phyloP scores from a whole-genome alignment of 257 asterid genomes.

The Schizonepeta tenuifolia region DNA sequence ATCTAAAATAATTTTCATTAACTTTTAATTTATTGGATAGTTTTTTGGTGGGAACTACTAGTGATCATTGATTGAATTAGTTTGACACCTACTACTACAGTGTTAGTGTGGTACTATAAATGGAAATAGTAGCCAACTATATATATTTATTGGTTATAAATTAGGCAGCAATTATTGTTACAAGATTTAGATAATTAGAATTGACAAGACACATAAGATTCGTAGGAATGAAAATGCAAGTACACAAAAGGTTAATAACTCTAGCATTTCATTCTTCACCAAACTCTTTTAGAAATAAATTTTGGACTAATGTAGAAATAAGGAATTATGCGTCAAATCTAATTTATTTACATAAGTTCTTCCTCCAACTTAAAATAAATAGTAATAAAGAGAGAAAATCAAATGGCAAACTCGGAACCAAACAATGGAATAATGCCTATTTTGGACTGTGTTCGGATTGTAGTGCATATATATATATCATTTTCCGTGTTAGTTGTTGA shows the following conservation, averaged over 20 bases:
- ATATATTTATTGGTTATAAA: neutral
- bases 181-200: constrained; percentile 1
- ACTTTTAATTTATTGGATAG: too few relatives aligned
- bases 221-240: constrained; percentile 1
- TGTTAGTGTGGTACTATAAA: neutral
- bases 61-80: too few relatives aligned
- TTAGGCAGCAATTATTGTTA: constrained; percentile 20
- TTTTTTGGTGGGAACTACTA: too few relatives aligned
- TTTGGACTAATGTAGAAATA: neutral
- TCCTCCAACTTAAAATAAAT: neutral
- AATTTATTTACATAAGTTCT: neutral
- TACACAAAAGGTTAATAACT: constrained; percentile 3
- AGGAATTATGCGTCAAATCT: neutral
- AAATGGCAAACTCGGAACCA: too few relatives aligned
- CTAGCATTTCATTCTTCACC: constrained; percentile 33
- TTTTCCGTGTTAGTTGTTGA: neutral
- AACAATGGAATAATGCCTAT: too few relatives aligned
- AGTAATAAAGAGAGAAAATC: too few relatives aligned
- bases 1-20: too few relatives aligned
- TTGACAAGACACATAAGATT: constrained; percentile 33
- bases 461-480: too few relatives aligned
- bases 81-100: too few relatives aligned
- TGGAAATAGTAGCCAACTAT: neutral
- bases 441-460: too few relatives aligned
- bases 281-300: neutral